Conservation (phyloP, 345 rosid species). For the Ceriops zippeliana region DNA sequence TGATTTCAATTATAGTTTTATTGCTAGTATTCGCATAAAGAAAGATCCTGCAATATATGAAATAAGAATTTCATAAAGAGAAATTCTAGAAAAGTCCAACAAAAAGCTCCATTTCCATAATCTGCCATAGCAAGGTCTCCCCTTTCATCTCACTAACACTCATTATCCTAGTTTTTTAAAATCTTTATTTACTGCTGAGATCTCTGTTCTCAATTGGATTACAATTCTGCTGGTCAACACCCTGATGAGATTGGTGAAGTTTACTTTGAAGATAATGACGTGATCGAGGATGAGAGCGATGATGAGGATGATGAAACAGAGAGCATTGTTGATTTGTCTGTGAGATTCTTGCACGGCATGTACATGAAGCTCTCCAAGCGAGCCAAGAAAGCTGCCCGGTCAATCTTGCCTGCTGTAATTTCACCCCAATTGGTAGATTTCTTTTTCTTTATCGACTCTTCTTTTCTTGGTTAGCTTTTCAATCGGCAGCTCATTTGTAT, state of each 20-base stretch:
- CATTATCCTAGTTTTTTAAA: not conserved
- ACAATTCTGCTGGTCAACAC: conserved; percentile 31
- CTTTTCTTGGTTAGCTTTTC: not conserved
- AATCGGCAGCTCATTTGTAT: not conserved
- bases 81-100: no score
- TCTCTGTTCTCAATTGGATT: conserved; percentile 31
- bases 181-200: not conserved
- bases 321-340: conserved; percentile 65
- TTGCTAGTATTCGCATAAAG: no score
- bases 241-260: conserved; percentile 34
- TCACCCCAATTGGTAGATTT: conserved; percentile 56
- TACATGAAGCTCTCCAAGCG: conserved; percentile 59
- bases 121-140: conserved; percentile 22
- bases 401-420: conserved; percentile 57
- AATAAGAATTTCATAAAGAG: no score
- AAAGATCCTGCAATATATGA: no score
- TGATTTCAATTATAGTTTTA: no score
- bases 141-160: not conserved
- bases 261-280: conserved; percentile 38
- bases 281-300: conserved; percentile 39
- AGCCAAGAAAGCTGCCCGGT: conserved; percentile 67
- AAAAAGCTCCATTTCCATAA: not conserved
- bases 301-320: conserved; percentile 51
- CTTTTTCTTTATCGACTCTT: not conserved
- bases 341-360: conserved; percentile 62